Conservation (phyloP, 805 yeast species). For the Hanseniaspora vineae region DNA sequence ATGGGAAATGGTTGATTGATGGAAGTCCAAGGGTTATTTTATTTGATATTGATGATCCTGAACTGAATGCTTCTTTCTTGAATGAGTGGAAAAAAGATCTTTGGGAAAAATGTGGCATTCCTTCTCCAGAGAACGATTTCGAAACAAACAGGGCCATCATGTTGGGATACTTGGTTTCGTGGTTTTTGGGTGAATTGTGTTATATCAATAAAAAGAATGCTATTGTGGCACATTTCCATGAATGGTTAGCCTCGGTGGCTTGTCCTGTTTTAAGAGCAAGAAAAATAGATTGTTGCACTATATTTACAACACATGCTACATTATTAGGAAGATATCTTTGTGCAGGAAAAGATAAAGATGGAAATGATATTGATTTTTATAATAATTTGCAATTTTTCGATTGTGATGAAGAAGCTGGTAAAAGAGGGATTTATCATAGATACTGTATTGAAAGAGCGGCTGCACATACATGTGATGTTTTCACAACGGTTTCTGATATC, state of each 20-base stretch:
- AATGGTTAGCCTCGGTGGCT: conserved; percentile 97
- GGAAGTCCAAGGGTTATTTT: conserved; percentile 91
- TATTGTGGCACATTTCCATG: conserved; percentile 89
- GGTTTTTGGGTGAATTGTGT: conserved; percentile 95
- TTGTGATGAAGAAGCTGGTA: conserved; percentile 96
- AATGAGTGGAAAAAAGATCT: conserved; percentile 92
- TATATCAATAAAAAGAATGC: conserved; percentile 75
- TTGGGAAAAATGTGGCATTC: conserved; percentile 86
- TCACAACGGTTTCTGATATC: conserved; percentile 93
- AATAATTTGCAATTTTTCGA: conserved; percentile 81
- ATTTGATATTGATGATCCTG: conserved; percentile 74
- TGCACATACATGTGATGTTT: conserved; percentile 90
- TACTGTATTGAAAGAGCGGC: conserved; percentile 96
- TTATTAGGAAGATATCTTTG: conserved; percentile 87
- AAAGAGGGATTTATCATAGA: conserved; percentile 92
- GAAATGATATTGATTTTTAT: conserved; percentile 92
- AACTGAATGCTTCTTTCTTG: conserved; percentile 33
- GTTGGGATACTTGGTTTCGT: conserved; percentile 85
- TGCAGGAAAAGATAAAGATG: conserved; percentile 95
- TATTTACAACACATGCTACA: conserved; percentile 96
- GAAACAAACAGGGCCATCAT: conserved; percentile 90
- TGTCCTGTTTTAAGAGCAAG: conserved; percentile 86
- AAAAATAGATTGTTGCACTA: conserved; percentile 84
- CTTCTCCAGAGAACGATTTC: conserved; percentile 77
- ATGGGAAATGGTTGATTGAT: conserved; percentile 95